Evolutionary conservation across 169 alveolate genomes (phyloP).

Genomic region (Cryptosporidium muris): DNA sequence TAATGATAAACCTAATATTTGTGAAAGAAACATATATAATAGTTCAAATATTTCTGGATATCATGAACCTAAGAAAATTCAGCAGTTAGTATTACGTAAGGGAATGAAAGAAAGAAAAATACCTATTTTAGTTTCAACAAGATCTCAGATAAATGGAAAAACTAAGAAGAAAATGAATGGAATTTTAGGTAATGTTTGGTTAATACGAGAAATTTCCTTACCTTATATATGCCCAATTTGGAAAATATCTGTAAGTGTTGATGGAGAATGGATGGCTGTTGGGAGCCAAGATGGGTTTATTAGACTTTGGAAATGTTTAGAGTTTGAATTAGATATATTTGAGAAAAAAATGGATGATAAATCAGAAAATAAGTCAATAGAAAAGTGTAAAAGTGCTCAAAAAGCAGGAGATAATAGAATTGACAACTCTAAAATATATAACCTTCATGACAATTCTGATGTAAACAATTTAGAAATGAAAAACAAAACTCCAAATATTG

Average conservation of each 20-base stretch:
- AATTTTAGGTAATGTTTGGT: slow-evolving; percentile 47
- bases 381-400: neutral
- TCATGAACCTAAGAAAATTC: slow-evolving; percentile 17
- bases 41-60: neutral
- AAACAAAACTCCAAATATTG: too few relatives aligned
- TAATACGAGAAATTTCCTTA: slow-evolving; percentile 43
- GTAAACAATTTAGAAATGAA: too few relatives aligned
- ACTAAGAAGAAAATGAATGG: slow-evolving; percentile 24
- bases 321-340: neutral
- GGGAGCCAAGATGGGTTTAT: slow-evolving; percentile 65
- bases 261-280: slow-evolving; percentile 48
- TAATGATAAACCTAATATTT: too few relatives aligned
- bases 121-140: slow-evolving; percentile 46
- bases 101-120: slow-evolving; percentile 36
- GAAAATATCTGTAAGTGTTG: slow-evolving; percentile 49
- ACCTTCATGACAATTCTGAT: too few relatives aligned
- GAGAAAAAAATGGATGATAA: neutral
- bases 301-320: slow-evolving; percentile 46
- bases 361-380: neutral
- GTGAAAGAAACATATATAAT: neutral
- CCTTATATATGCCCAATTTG: slow-evolving; percentile 28
- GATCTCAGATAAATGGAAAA: slow-evolving; percentile 24
- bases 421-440: neutral
- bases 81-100: neutral
- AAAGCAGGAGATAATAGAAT: neutral